phyloP scores from a whole-genome alignment of 768 basidiomycete genomes.

The Epithele typhae region DNA sequence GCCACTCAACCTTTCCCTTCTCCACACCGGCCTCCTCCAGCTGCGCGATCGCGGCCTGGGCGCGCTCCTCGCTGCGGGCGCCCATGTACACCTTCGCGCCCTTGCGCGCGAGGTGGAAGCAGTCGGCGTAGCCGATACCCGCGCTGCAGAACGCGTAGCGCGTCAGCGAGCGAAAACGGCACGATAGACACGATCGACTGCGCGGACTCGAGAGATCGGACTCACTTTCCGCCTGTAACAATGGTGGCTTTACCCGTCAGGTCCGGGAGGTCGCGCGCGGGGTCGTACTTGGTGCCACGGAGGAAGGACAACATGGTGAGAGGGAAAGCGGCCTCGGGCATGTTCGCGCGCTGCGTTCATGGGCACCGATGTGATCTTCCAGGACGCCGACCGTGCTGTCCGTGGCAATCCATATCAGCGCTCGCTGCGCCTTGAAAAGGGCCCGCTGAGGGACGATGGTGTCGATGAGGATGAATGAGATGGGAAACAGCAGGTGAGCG shows the following conservation, averaged over 20 bases:
- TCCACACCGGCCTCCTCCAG: constrained; percentile 40
- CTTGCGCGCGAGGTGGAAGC: constrained; percentile 44
- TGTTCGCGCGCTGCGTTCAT: no score
- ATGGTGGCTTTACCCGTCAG: not conserved
- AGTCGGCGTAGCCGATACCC: constrained; percentile 49
- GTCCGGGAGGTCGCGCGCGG: constrained; percentile 34
- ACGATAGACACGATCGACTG: not conserved
- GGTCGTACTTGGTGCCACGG: constrained; percentile 23
- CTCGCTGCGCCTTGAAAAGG: no score
- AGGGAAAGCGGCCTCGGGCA: no score
- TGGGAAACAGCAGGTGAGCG: no score
- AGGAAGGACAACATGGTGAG: no score
- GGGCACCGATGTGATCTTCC: no score
- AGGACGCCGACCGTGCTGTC: no score
- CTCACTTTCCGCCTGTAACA: not conserved
- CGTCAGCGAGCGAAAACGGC: not conserved
- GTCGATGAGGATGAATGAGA: no score
- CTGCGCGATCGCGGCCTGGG: constrained; percentile 41
- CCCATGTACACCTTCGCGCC: constrained; percentile 62
- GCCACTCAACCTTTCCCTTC: constrained; percentile 43
- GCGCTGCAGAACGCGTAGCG: constrained; percentile 24
- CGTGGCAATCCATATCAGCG: no score
- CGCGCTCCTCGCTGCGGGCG: constrained; percentile 43
- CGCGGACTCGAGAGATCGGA: not conserved
- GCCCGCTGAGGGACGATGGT: no score